These are phyloP conservation scores for Pichia sp. DNA, from an alignment of 1,139 yeast species.

Conservation along the genomic window DNA sequence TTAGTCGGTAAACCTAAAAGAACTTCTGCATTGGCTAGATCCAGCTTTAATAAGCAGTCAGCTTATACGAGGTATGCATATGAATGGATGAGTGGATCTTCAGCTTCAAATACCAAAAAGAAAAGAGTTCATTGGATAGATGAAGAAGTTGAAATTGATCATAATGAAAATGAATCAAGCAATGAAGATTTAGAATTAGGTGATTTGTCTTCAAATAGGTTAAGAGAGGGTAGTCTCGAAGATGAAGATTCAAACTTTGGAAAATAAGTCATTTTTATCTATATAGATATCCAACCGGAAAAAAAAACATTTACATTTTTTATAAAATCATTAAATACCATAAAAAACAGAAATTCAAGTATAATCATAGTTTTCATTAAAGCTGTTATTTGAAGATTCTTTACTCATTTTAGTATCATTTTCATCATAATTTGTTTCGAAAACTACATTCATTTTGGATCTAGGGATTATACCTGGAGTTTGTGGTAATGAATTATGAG, in stretches of 20 bases:
- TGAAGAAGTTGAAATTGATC: conserved; percentile 7
- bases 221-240: no score
- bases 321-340: no score
- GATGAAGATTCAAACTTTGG: no score
- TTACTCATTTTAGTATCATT: no score
- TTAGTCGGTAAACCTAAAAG: conserved; percentile 4
- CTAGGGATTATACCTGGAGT: conserved; percentile 19
- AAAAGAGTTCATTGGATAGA: conserved; percentile 58
- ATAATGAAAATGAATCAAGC: conserved; percentile 27
- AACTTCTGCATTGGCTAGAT: conserved; percentile 10
- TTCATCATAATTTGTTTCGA: conserved; percentile 1
- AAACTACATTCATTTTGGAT: conserved; percentile 11
- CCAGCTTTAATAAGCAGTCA: conserved; percentile 2
- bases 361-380: no score
- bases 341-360: no score
- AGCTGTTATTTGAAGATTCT: no score
- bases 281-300: no score
- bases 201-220: no score
- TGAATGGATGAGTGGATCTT: conserved; percentile 10
- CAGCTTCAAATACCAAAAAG: conserved; percentile 33
- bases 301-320: no score
- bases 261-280: no score
- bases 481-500: conserved; percentile 9
- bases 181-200: not conserved
- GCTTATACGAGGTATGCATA: conserved; percentile 9